phyloP scores from a whole-genome alignment of 2,329 filamentous ascomycete genomes.

The Juglanconis juglandina region DNA sequence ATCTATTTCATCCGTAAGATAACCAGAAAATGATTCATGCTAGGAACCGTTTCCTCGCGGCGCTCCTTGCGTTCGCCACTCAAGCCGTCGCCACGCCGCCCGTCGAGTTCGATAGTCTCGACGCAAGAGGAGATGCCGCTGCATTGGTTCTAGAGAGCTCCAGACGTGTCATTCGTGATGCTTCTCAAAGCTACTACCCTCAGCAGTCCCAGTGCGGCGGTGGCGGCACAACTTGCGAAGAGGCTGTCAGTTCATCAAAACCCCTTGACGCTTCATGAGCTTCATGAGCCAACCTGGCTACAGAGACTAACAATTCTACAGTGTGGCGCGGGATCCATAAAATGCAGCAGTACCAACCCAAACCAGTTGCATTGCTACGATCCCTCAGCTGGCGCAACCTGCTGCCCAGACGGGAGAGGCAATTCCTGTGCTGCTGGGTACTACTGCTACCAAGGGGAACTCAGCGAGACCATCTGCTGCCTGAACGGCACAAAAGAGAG shows the following conservation, averaged over 20 bases:
- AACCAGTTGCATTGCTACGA: constrained; percentile 57
- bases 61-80: constrained; percentile 40
- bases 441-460: constrained; percentile 57
- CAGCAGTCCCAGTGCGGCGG: constrained; percentile 44
- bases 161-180: constrained; percentile 42
- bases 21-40: background rate
- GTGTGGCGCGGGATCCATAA: constrained; percentile 48
- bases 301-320: background rate
- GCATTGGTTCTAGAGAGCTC: constrained; percentile 35
- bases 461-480: constrained; percentile 57
- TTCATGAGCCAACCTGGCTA: background rate
- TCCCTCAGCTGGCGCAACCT: constrained; percentile 46
- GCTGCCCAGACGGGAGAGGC: constrained; percentile 56
- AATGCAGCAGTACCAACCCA: constrained; percentile 47
- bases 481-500: constrained; percentile 49
- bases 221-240: constrained; percentile 47
- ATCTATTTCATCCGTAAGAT: background rate
- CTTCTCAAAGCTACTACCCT: constrained; percentile 44
- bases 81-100: constrained; percentile 21
- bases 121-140: constrained; percentile 26
- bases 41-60: constrained; percentile 35
- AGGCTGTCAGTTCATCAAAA: constrained; percentile 32
- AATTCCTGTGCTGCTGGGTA: constrained; percentile 59
- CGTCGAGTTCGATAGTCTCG: constrained; percentile 24
- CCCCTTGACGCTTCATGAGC: background rate